Base-by-base conservation (phyloP, 345 rosid species). In the Leavenworthia alabamica region DNA sequence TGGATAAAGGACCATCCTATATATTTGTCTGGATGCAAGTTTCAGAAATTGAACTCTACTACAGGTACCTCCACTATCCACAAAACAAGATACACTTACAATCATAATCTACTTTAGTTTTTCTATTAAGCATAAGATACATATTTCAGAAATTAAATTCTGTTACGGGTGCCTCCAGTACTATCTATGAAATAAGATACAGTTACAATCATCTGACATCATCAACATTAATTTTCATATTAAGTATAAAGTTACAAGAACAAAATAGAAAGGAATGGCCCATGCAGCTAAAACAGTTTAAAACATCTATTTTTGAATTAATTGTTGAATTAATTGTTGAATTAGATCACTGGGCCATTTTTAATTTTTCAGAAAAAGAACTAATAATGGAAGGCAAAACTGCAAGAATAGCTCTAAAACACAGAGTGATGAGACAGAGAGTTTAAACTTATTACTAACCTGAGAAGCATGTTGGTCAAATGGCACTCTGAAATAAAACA, bases 391-490 rank as follows among this genome's bases (percentile, higher is more conserved):
- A 62, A 63, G 43, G 42, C 29, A 43, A 32, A 8, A 24, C n/a
- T 43, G 45, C 35, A 55, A 60, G 56, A 61, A 45, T 39, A 41
- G 22, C 24, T 60, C 56, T 54, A 6, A 33, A 41, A 22, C 23
- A 43, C 20, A 6, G 35, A 50, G 37, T 49, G 19, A 31, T 56
- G 29, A 51, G 40, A 68, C 52, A 4, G 6, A 29, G 51, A 70
- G 36, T 13, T 53, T 20, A 41, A 57, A 61, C 24, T 19, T 47
- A 19, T 50, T n/a, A 60, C 81, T 68, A 56, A 84, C 95, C 89
- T 89, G 94, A 71, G 90, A 63, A 55, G 78, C 72, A 72, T 81
- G 90, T 66, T 75, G 73, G 67, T 66, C 82, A 49, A 77, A 66
- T 46, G 83, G 79, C 67, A 77, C 69, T 85, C 99, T 88, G 84